Evolutionary conservation across 305 asterid species (phyloP), one percentile per base, ranked within the genome.

Genomic region (Solanum hybrid): DNA sequence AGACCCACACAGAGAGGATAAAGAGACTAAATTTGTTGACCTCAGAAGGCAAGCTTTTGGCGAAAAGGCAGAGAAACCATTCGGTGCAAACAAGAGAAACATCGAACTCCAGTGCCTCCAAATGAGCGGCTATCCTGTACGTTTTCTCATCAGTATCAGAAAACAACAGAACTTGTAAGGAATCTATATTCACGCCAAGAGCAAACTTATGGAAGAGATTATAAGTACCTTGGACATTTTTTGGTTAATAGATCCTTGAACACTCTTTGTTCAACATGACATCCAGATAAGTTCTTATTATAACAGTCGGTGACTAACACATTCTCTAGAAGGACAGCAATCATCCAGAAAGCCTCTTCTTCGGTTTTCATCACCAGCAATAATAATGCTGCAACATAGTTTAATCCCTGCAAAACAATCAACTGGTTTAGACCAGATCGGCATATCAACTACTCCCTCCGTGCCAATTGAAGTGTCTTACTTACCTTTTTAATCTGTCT

Each of bases 301-400:
- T 98, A 98, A 89, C 99, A 98, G 92, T 98, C 99, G 86, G 88
- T 96, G 88, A 96, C 99, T 91, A 98, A 91, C 72, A 97, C 99
- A 24, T 97, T 93, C 93, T 98, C 99, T 57, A 98, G 90, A 89
- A 98, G 98, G 90, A 97, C 97, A 41, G 99, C 95, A 85, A 98
- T 98, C 99, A 98, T 98, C 99, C 99, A 98, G 92, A 98, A 98
- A 34, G 99, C 99, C 68, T 98, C 99, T 93, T 98, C 99, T 94
- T 98, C 99, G 0, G 98, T 98, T 94, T 95, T 97, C 99, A 98
- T 98, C 89, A 98, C 99, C 91, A 98, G 97, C 95, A 98, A 91
- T 90, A 98, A 84, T 91, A 98, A 89, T 32, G 99, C 99, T 88
- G 98, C 99, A 6, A 98, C 99, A 85, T 96, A 98, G 92, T 98